A percentile compares a stretch with the other conserved stretches of the same genome.
These are phyloP conservation scores for Guyanaporus albipodus DNA, from an alignment of 768 basidiomycete genomes.

Conservation along the genomic window DNA sequence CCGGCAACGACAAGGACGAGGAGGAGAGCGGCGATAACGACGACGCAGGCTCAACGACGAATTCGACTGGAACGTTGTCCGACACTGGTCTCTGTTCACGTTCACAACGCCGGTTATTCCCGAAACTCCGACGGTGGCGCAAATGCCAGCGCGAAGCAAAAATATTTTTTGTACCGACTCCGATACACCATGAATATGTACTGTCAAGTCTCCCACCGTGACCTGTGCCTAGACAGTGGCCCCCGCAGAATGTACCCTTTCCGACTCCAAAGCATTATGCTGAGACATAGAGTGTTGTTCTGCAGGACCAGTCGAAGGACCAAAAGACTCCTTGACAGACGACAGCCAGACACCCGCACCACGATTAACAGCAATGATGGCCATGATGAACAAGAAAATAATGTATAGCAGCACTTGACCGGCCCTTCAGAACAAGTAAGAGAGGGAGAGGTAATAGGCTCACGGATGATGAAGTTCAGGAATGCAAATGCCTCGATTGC, in stretches of 20 bases:
- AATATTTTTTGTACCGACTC: no score
- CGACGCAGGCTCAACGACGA: conserved; percentile 9
- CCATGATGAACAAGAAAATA: conserved; percentile 20
- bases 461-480: conserved; percentile 35
- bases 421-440: background rate
- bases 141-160: background rate
- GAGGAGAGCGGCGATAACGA: conserved; percentile 5
- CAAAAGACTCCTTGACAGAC: conserved; percentile 31
- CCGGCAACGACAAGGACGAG: conserved; percentile 7
- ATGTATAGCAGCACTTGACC: conserved; percentile 33
- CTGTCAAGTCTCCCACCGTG: no score
- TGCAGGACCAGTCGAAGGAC: conserved; percentile 5
- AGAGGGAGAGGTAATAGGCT: conserved; percentile 4
- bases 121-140: conserved; percentile 32
- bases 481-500: conserved; percentile 36
- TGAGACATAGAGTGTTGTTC: conserved; percentile 17
- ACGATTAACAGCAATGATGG: conserved; percentile 23
- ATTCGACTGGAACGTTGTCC: conserved; percentile 16
- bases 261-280: conserved; percentile 7
- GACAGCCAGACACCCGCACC: conserved; percentile 33
- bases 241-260: no score
- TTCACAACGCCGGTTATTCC: conserved; percentile 22
- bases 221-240: background rate
- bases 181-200: no score
- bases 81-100: conserved; percentile 5